Conservation (phyloP, 441 rosid genomes). For the Hypseocharis bilobata region DNA sequence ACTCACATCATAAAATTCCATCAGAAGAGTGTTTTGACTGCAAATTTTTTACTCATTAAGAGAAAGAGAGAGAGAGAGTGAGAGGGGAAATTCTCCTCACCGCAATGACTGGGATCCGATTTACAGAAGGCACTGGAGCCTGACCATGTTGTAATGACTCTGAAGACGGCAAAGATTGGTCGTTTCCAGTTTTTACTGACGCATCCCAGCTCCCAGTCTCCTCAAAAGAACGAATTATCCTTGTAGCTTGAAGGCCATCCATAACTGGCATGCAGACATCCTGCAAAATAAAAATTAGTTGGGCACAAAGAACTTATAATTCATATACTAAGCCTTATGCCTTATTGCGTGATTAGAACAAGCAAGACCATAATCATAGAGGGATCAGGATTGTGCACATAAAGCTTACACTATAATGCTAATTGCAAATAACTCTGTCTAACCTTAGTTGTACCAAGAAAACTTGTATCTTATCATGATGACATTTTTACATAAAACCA, state of each 20-base stretch:
- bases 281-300: constrained; percentile 32
- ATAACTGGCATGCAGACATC: constrained; percentile 94
- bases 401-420: neutral
- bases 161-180: constrained; percentile 24
- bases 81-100: constrained; percentile 39
- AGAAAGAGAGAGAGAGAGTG: too few species aligned
- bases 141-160: constrained; percentile 19
- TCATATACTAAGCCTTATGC: neutral
- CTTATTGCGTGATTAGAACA: neutral
- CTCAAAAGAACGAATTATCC: constrained; percentile 75
- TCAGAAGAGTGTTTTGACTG: too few species aligned
- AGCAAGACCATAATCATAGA: neutral
- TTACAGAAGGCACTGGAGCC: constrained; percentile 22
- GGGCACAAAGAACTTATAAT: too few species aligned
- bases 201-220: constrained; percentile 80
- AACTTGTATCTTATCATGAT: neutral
- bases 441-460: neutral
- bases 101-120: constrained; percentile 68
- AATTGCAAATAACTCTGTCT: neutral
- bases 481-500: neutral
- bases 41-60: too few species aligned
- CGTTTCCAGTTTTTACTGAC: constrained; percentile 59
- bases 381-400: neutral
- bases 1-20: constrained; percentile 5
- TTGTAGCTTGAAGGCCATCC: constrained; percentile 87